Base-by-base conservation (phyloP, 306 rosid genomes). In the Vigna angularis region DNA sequence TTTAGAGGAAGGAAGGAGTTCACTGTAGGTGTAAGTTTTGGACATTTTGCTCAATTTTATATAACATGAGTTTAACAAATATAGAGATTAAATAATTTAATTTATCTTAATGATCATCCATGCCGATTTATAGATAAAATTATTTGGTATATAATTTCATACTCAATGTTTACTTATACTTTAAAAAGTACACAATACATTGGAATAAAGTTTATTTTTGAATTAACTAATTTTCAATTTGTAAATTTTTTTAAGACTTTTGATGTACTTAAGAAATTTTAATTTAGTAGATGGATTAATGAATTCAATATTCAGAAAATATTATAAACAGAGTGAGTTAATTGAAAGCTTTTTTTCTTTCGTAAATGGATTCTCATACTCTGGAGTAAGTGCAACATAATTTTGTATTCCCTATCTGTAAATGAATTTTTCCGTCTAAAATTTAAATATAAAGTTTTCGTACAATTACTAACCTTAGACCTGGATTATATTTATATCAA, bases 401-500 rank as follows among this genome's bases (percentile, higher is more conserved):
- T 71, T 53, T 53, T 61, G 72, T 56, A 26, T 69, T 44, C 62
- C 66, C 62, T 34, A 14, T 24, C 3, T 34, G 72, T 57, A 63
- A 73, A 52, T 61, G 50, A n/a, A 2, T 44, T 61, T 53, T 76
- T 48, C 40, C 18, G 42, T 63, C 49, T 57, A 14, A 36, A 26
- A 13, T 49, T 61, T 55, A 53, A 49, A 32, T 45, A 42, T 42
- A 11, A 36, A 73, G 40, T 34, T 20, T 62, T 52, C 24, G 11
- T 26, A 47, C 67, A 70, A 63, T 56, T 59, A 44, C 17, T 48
- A 48, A 64, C 20, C 83, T 51, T 70, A 58, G 68, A 47, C 52
- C 2, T 0, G 38, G 85, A 62, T 57, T 17, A 30, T 42, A 42
- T 9, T 42, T 42, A 42, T 42, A 63, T 76, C 34, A 24, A 14